These are phyloP conservation scores for Agrocybe pediades DNA, from an alignment of 768 basidiomycete genomes.

Conservation along the genomic window DNA sequence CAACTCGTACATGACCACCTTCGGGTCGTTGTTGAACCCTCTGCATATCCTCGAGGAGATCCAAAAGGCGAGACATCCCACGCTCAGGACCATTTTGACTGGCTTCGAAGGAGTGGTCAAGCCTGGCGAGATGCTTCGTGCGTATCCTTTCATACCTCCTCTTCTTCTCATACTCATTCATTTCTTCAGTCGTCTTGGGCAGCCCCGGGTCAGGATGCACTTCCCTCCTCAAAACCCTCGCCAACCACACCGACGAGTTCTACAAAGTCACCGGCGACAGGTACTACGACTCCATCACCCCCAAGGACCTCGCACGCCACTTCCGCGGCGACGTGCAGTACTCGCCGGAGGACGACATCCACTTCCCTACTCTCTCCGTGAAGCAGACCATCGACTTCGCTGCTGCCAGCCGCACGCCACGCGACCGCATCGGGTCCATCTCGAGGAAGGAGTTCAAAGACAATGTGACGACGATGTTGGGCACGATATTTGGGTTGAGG, in stretches of 20 bases:
- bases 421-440: conserved; percentile 37
- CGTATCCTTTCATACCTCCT: conserved; percentile 37
- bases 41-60: conserved; percentile 43
- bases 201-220: conserved; percentile 85
- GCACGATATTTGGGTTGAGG: conserved; percentile 73
- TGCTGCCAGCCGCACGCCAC: conserved; percentile 67
- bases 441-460: conserved; percentile 40
- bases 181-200: conserved; percentile 70
- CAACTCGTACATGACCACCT: conserved; percentile 54
- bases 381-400: conserved; percentile 75
- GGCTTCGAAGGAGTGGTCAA: conserved; percentile 67
- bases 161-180: conserved; percentile 19
- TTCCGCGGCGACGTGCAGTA: conserved; percentile 83
- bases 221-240: conserved; percentile 79
- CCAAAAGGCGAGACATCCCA: conserved; percentile 56
- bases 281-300: conserved; percentile 73
- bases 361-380: conserved; percentile 85
- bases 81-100: conserved; percentile 62
- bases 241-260: conserved; percentile 74
- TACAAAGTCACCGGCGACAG: conserved; percentile 70
- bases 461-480: conserved; percentile 51
- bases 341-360: conserved; percentile 83
- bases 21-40: conserved; percentile 66
- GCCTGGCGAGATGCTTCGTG: conserved; percentile 79
- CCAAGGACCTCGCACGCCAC: conserved; percentile 59